phyloP scores from a whole-genome alignment of 805 yeast species.

The Kluyveromyces lactis region DNA sequence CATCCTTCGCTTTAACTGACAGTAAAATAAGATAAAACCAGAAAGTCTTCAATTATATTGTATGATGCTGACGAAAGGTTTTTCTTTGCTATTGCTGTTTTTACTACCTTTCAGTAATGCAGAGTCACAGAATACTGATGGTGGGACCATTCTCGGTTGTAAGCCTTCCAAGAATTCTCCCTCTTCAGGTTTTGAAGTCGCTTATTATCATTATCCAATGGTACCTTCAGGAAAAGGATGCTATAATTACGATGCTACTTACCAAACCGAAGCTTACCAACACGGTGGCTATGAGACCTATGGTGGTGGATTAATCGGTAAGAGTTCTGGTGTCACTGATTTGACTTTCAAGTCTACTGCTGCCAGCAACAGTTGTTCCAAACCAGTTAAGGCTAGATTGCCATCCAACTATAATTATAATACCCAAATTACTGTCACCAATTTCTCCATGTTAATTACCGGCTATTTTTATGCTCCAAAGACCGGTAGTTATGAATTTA shows the following conservation, averaged over 20 bases:
- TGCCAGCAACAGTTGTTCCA: not conserved
- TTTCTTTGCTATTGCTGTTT: no score
- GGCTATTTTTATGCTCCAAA: conserved; percentile 22
- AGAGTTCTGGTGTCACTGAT: conserved; percentile 6
- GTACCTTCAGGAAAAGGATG: not conserved
- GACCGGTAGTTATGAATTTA: conserved; percentile 25
- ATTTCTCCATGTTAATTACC: conserved; percentile 20
- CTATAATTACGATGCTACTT: not conserved
- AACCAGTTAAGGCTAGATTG: not conserved
- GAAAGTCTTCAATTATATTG: no score
- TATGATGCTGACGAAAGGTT: no score
- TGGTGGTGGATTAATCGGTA: conserved; percentile 6
- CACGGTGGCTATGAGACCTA: conserved; percentile 8
- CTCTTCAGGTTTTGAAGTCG: not conserved
- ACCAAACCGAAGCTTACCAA: conserved; percentile 1
- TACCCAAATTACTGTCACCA: conserved; percentile 7
- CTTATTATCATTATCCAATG: conserved; percentile 3
- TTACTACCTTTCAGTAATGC: no score
- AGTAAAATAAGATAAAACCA: no score
- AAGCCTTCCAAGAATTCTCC: not conserved
- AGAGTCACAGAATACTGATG: not conserved
- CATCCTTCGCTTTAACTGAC: no score
- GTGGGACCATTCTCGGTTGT: conserved; percentile 1
- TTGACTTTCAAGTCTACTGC: conserved; percentile 2
- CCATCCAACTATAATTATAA: conserved; percentile 11